A percentile compares a stretch with the other conserved stretches of the same genome.
These are phyloP conservation scores for Pseudogymnoascus sp. DNA, from an alignment of 2,329 filamentous ascomycete species.

Conservation along the genomic window DNA sequence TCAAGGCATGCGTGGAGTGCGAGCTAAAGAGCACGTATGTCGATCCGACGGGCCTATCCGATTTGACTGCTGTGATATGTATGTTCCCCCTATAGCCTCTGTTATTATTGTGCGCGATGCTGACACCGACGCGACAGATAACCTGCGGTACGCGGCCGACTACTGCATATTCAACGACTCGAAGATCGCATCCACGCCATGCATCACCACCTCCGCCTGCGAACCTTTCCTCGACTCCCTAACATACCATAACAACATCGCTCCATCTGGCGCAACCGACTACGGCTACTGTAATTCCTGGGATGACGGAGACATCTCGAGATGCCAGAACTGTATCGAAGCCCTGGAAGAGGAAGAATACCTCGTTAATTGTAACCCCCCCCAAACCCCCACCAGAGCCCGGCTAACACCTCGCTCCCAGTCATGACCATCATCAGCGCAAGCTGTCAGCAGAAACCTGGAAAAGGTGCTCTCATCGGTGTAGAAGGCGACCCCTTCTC, in stretches of 20 bases:
- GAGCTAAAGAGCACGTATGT: slow-evolving; percentile 23
- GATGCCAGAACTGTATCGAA: slow-evolving; percentile 17
- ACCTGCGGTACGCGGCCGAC: slow-evolving; percentile 24
- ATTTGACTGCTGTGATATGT: slow-evolving; percentile 27
- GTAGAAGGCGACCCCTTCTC: slow-evolving; percentile 24
- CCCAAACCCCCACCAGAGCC: background rate
- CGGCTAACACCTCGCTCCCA: slow-evolving; percentile 11
- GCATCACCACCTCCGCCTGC: slow-evolving; percentile 20
- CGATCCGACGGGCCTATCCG: slow-evolving; percentile 18
- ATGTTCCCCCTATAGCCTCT: slow-evolving; percentile 12
- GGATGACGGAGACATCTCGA: slow-evolving; percentile 17
- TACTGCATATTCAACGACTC: slow-evolving; percentile 22
- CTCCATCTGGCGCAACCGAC: slow-evolving; percentile 16
- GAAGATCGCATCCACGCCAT: slow-evolving; percentile 20
- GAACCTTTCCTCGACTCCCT: slow-evolving; percentile 21
- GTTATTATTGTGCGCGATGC: slow-evolving; percentile 3
- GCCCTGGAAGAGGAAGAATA: slow-evolving; percentile 12
- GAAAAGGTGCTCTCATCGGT: slow-evolving; percentile 18
- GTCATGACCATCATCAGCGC: slow-evolving; percentile 23
- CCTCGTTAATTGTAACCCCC: slow-evolving; percentile 19
- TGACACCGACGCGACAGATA: slow-evolving; percentile 19
- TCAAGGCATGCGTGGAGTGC: slow-evolving; percentile 24
- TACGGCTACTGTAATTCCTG: slow-evolving; percentile 24
- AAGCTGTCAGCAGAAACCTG: slow-evolving; percentile 23
- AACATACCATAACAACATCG: slow-evolving; percentile 18